Evolutionary conservation across 2,329 filamentous ascomycete genomes (phyloP).

Genomic region (Fusarium vanettenii): DNA sequence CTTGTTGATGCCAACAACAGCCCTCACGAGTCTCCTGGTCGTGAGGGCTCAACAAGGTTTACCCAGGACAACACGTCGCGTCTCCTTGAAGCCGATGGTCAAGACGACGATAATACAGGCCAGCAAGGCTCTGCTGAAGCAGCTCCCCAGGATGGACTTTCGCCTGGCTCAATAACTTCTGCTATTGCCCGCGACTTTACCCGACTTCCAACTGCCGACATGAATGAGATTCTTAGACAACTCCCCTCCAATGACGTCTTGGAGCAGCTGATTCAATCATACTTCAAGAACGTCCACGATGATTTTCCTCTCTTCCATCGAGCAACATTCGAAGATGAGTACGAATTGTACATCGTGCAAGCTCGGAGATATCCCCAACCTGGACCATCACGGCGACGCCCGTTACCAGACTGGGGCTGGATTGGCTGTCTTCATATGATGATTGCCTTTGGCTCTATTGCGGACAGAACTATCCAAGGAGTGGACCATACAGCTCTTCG

Average conservation of each 20-base stretch:
- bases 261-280: conserved; percentile 48
- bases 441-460: conserved; percentile 50
- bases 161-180: conserved; percentile 43
- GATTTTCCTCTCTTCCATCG: conserved; percentile 52
- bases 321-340: conserved; percentile 49
- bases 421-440: conserved; percentile 53
- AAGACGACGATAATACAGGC: conserved; percentile 17
- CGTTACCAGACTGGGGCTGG: conserved; percentile 48
- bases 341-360: conserved; percentile 45
- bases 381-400: conserved; percentile 11
- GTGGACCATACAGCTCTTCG: conserved; percentile 45
- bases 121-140: background rate
- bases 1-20: conserved; percentile 41
- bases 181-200: conserved; percentile 45
- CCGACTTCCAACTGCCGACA: conserved; percentile 36
- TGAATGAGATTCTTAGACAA: conserved; percentile 45
- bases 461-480: conserved; percentile 35
- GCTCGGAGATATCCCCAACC: conserved; percentile 10
- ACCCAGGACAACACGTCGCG: conserved; percentile 32
- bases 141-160: conserved; percentile 31
- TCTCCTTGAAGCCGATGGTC: conserved; percentile 27
- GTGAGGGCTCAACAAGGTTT: conserved; percentile 16
- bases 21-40: background rate
- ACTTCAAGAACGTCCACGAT: conserved; percentile 50
- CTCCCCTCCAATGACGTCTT: conserved; percentile 43